These are phyloP conservation scores for Lactarius pseudohatsudake DNA, from an alignment of 768 basidiomycete genomes.

Conservation along the genomic window DNA sequence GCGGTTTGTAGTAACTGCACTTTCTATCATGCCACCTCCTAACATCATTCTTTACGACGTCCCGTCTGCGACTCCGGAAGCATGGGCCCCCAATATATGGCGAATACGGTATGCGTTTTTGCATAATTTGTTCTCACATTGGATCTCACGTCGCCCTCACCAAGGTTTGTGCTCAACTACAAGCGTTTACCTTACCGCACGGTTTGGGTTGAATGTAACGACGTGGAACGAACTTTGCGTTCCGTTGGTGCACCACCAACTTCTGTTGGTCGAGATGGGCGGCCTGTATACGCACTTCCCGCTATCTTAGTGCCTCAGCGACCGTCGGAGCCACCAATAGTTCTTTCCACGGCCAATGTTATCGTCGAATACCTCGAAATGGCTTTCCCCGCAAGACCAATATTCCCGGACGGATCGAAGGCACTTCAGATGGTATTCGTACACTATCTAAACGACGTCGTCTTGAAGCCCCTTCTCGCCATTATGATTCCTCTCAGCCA, in stretches of 20 bases:
- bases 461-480: constrained; percentile 62
- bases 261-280: constrained; percentile 52
- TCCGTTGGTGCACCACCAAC: constrained; percentile 61
- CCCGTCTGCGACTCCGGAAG: constrained; percentile 55
- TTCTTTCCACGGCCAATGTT: constrained; percentile 56
- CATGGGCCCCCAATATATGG: constrained; percentile 81
- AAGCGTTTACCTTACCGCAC: constrained; percentile 72
- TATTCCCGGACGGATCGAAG: constrained; percentile 69
- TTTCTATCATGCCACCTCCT: constrained; percentile 43
- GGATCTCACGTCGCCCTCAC: background rate
- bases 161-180: constrained; percentile 72
- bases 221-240: constrained; percentile 61
- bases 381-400: constrained; percentile 64
- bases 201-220: constrained; percentile 66
- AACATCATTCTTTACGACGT: constrained; percentile 67
- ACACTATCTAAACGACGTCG: constrained; percentile 64
- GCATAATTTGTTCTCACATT: background rate
- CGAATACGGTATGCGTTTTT: constrained; percentile 52
- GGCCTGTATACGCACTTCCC: constrained; percentile 66
- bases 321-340: constrained; percentile 45
- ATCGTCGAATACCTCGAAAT: constrained; percentile 75
- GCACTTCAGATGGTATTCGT: constrained; percentile 70
- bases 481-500: constrained; percentile 72
- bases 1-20: constrained; percentile 5
- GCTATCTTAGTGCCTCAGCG: constrained; percentile 61